Evolutionary conservation across 2,329 filamentous ascomycete genomes (phyloP).

Genomic region (Talaromyces sp.): DNA sequence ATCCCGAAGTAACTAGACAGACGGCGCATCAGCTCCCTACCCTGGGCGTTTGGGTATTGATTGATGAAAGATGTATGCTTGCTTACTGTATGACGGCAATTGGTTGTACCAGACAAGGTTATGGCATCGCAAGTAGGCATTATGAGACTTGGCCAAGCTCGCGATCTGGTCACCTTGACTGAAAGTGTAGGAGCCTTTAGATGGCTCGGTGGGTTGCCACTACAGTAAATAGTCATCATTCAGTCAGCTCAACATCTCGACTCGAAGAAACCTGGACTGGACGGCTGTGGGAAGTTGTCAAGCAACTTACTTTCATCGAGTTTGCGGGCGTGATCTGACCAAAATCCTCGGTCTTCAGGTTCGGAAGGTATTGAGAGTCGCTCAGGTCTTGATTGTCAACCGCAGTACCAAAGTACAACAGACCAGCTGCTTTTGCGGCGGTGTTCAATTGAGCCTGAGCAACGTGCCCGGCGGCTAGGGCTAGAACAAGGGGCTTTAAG

Average conservation of each 20-base stretch:
- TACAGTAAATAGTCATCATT: constrained; percentile 25
- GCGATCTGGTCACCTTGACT: constrained; percentile 50
- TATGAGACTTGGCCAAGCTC: constrained; percentile 35
- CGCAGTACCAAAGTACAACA: constrained; percentile 54
- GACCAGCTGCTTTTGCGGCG: constrained; percentile 50
- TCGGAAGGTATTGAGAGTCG: constrained; percentile 52
- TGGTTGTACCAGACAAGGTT: constrained; percentile 49
- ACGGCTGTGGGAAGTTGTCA: constrained; percentile 1
- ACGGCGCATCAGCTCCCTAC: constrained; percentile 19
- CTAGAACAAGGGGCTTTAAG: background rate
- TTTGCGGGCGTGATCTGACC: constrained; percentile 63
- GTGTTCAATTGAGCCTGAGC: constrained; percentile 16
- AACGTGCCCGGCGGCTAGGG: background rate
- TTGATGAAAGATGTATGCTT: background rate
- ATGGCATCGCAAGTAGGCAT: constrained; percentile 57
- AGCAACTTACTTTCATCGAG: constrained; percentile 49
- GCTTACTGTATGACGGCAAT: constrained; percentile 51
- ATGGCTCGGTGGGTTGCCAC: constrained; percentile 60
- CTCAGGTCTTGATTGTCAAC: constrained; percentile 53
- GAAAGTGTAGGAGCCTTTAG: constrained; percentile 54
- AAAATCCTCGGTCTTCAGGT: constrained; percentile 59
- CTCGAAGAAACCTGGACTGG: no score
- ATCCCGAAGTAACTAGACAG: constrained; percentile 37
- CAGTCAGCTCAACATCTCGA: background rate
- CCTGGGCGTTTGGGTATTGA: constrained; percentile 37